These are phyloP conservation scores for Tylopilus sp. DNA, from an alignment of 1,284 basidiomycete genomes.

Conservation along the genomic window DNA sequence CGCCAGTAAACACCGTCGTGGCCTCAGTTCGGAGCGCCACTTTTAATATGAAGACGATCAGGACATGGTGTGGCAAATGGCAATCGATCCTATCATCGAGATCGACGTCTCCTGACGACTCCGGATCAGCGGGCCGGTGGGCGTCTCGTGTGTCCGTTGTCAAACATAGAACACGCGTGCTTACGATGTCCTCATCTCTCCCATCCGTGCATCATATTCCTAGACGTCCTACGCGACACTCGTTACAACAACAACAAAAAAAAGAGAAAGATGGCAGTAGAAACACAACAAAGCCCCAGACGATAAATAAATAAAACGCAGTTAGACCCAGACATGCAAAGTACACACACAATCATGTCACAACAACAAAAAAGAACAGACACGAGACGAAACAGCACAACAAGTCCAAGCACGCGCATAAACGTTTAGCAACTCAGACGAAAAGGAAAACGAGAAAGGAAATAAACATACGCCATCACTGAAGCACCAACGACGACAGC, in stretches of 20 bases:
- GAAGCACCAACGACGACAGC: constrained; percentile 33
- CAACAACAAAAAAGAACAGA: not conserved
- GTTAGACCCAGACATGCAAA: not conserved
- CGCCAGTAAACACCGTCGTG: no score
- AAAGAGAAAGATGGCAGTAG: not conserved
- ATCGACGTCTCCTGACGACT: no score
- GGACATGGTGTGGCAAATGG: no score
- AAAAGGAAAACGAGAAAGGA: not conserved
- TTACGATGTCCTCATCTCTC: no score
- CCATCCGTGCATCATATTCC: not conserved
- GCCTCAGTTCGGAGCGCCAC: no score
- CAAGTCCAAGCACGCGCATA: not conserved
- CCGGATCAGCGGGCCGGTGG: no score
- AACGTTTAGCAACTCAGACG: not conserved
- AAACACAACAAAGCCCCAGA: not conserved
- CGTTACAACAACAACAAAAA: not conserved
- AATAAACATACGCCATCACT: constrained; percentile 5
- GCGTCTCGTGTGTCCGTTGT: no score
- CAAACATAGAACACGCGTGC: no score
- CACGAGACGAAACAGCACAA: no score
- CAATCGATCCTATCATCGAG: no score
- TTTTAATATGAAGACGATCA: no score
- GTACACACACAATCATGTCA: not conserved
- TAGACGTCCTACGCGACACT: not conserved
- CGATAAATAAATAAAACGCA: not conserved